phyloP scores from a whole-genome alignment of 75 land plant species.

The Pinus taeda region DNA sequence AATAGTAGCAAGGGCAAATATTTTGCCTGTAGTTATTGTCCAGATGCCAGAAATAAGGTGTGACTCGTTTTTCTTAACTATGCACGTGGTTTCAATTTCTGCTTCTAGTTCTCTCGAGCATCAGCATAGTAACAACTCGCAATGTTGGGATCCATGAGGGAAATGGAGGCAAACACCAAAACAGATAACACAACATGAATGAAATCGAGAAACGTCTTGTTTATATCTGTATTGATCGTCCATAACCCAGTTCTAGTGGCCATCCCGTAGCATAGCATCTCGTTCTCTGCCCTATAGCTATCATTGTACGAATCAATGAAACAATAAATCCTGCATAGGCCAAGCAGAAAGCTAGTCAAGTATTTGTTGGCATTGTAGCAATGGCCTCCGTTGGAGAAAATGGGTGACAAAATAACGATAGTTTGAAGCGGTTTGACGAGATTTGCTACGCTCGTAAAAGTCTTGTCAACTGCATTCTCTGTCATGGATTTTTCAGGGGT shows the following conservation, averaged over 20 bases:
- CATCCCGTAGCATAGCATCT: constrained; percentile 22
- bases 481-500: background rate
- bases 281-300: constrained; percentile 12
- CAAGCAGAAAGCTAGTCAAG: constrained; percentile 28
- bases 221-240: constrained; percentile 9
- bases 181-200: constrained; percentile 42
- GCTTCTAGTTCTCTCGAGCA: constrained; percentile 16
- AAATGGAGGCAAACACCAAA: constrained; percentile 43
- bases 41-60: too few relatives aligned
- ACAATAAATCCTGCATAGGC: constrained; percentile 41
- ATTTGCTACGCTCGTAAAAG: constrained; percentile 38
- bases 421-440: constrained; percentile 67
- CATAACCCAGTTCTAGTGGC: constrained; percentile 44
- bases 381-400: constrained; percentile 50
- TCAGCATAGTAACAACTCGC: constrained; percentile 42
- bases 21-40: too few relatives aligned
- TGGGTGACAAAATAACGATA: constrained; percentile 53
- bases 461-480: background rate
- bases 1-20: too few relatives aligned
- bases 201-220: constrained; percentile 32
- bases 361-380: constrained; percentile 41
- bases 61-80: too few relatives aligned
- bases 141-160: constrained; percentile 36
- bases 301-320: constrained; percentile 18
- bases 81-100: background rate